A percentile compares a stretch with the other conserved stretches of the same genome.
phyloP scores from a whole-genome alignment of 2,329 filamentous ascomycete genomes.

The Ilyonectria destructans region DNA sequence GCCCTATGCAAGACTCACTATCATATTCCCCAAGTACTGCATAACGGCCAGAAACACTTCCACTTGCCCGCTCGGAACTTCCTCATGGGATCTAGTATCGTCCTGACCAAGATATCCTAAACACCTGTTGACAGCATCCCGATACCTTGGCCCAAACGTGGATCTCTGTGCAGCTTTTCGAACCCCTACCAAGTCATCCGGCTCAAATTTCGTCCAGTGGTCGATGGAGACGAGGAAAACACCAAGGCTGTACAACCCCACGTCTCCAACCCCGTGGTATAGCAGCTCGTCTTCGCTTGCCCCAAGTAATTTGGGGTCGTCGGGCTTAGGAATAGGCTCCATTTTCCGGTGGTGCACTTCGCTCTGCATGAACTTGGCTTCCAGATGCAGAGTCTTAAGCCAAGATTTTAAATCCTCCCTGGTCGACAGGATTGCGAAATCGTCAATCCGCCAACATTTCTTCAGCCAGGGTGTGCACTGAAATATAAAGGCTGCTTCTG shows the following conservation, averaged over 20 bases:
- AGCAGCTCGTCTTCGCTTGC: constrained; percentile 2
- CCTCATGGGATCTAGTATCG: neutral
- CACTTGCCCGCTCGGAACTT: neutral
- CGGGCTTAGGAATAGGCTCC: neutral
- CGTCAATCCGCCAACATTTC: constrained; percentile 10
- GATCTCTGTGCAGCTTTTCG: neutral
- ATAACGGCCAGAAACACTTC: neutral
- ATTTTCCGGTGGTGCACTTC: neutral
- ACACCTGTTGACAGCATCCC: neutral
- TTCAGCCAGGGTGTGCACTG: neutral
- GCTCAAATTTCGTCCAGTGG: neutral
- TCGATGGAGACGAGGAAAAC: neutral
- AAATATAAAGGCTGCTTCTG: neutral
- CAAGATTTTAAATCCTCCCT: neutral
- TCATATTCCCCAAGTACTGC: neutral
- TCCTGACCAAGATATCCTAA: constrained; percentile 1
- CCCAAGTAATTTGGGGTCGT: neutral
- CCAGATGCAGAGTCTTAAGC: neutral
- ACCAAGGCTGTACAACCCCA: neutral
- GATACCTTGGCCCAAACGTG: neutral
- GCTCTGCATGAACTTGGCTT: neutral
- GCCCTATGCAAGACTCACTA: neutral
- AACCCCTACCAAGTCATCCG: constrained; percentile 2
- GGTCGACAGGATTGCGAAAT: neutral
- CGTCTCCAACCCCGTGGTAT: neutral